Base-by-base conservation (phyloP, 768 basidiomycete species). In the Paxillus ammoniavirescens region DNA sequence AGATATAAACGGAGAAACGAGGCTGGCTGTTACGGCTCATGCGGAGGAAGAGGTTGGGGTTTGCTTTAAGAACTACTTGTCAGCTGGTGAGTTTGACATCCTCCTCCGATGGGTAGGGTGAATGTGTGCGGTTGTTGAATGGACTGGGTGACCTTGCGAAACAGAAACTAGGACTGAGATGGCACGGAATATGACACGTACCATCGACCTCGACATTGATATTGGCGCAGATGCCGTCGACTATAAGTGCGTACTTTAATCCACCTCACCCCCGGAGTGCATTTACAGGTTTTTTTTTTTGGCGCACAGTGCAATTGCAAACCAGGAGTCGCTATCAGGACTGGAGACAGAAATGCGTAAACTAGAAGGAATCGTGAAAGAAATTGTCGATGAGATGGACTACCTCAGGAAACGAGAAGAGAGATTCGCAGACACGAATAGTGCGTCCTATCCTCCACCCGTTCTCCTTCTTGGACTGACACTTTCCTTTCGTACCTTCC, bases 341-440 rank as follows among this genome's bases (percentile, higher is more conserved):
- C 82, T 99, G 17, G 97, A 99, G 73, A 95, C 93, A 0, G 97
- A 98, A 71, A 98, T 98, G 95, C 84, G 94, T 38, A 98, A 98
- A 65, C 78, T 99, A 3, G 97, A 99, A 69, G 95, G 93, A 0
- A 71, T 98, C 13, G 89, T 94, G 35, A 92, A 94, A 68, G 97
- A 98, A 74, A 85, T 99, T 49, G 84, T 89, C 13, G 95, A 98
- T 62, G 95, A 99, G 72, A 78, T 98, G 76, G 82, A 82, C 8
- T 98, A 96, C 73, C 81, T 99, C 55, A 92, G 94, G 75, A 73
- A 76, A 61, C 80, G 96, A n/a, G 96, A 98, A 70, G 87, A 89
- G 61, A 78, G 81, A 43, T 98, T 99, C 75, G 79, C 91, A 12
- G 75, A 73, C 59, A 99, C 97, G 33, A 98, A 98, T 65, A 72